These are phyloP conservation scores for Spencermartinsiella europaea DNA, from an alignment of 805 yeast species.

Conservation along the genomic window DNA sequence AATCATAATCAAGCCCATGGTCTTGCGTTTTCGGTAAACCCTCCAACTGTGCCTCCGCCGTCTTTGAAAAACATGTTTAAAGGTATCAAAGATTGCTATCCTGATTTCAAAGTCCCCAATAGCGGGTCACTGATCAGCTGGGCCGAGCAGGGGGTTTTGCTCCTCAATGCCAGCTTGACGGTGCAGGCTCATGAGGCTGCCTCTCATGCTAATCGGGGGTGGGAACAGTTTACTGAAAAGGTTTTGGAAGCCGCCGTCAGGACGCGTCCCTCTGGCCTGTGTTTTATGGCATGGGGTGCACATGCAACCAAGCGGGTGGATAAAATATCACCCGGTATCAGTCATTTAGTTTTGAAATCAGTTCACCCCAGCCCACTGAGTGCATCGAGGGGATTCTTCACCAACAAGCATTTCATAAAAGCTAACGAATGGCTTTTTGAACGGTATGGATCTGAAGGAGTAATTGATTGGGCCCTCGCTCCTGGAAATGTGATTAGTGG, in stretches of 20 bases:
- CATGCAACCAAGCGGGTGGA: slow-evolving; percentile 65
- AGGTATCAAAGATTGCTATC: slow-evolving; percentile 60
- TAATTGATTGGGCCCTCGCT: slow-evolving; percentile 64
- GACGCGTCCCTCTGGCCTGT: slow-evolving; percentile 47
- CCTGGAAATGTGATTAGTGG: slow-evolving; percentile 16
- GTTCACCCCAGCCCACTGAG: slow-evolving; percentile 96
- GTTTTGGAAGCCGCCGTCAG: slow-evolving; percentile 51
- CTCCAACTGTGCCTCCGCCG: slow-evolving; percentile 84
- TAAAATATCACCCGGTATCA: slow-evolving; percentile 29
- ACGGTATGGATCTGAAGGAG: slow-evolving; percentile 36
- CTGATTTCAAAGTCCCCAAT: slow-evolving; percentile 61
- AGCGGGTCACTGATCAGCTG: slow-evolving; percentile 72
- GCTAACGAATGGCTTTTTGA: slow-evolving; percentile 72
- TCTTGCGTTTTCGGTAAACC: slow-evolving; percentile 83
- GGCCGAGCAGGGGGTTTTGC: slow-evolving; percentile 82
- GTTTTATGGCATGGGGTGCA: slow-evolving; percentile 75
- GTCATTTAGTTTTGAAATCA: slow-evolving; percentile 50
- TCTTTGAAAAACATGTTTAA: slow-evolving; percentile 84
- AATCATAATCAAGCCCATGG: slow-evolving; percentile 94
- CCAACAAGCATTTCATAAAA: slow-evolving; percentile 63
- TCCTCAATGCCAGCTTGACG: slow-evolving; percentile 83
- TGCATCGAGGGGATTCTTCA: slow-evolving; percentile 83
- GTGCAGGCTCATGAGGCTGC: slow-evolving; percentile 92
- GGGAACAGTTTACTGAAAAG: slow-evolving; percentile 84
- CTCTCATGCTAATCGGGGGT: slow-evolving; percentile 84